Evolutionary conservation across 345 rosid genomes (phyloP), one percentile per base, ranked within the genome.

Genomic region (Jatropha curcas): DNA sequence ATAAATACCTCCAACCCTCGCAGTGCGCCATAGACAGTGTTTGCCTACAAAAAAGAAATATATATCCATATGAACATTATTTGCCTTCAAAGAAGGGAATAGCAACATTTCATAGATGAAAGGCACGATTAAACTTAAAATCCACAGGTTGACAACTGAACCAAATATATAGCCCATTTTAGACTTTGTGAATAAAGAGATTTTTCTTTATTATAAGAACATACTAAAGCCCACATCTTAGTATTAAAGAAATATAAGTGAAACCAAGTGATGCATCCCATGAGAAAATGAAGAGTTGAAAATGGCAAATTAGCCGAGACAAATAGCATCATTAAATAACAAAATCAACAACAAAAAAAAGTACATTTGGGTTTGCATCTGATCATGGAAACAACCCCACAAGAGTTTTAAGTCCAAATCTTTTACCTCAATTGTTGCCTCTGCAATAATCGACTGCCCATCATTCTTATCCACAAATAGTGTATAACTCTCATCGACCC

Each of bases 1-100:
- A 70, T 37, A 73, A 83, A 59, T 75, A 95, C 99, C 99, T 95
- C 98, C 76, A 93, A 82, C 45, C 96, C 98, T 61, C 97, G 84
- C 76, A 93, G 80, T 7, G 98, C 98, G 70, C 98, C 98, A 85
- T 83, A 89, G 2, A 91, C 82, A 46, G 97, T 91, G 76, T 87
- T 91, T 63, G 96, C 97, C 98, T 91, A 88, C 84, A 80, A 74
- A 43, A 64, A 24, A 39, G 31, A 13, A 20, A 64, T n/a, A n/a
- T n/a, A n/a, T n/a, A n/a, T n/a, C n/a, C n/a, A 41, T 17, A 43
- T 6, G 17, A 13, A 41, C 14, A 25, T 64, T 25, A 64, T 16
- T 64, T 43, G 20, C 68, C 43, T 37, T 20, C 55, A 68, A 50
- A 12, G 75, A 75, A 65, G 22, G 60, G 43, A 67, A 30, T 17